Base-by-base conservation (phyloP, 306 rosid genomes). In the Clitoria ternatea region DNA sequence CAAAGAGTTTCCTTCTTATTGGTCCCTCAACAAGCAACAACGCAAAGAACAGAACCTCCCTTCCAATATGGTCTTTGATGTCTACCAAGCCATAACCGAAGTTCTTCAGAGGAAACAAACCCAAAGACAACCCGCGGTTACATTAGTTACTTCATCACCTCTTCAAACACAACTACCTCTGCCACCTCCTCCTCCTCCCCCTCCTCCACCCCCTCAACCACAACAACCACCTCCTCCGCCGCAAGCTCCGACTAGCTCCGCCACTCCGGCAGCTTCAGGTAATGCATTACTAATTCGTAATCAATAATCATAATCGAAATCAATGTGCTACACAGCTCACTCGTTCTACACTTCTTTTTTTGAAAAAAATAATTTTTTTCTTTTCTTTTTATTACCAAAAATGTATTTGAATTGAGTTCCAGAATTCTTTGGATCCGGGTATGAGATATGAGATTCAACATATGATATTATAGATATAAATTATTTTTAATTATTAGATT, bases 11-110 rank as follows among this genome's bases (percentile, higher is more conserved):
- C 80, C 84, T 49, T 82, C 90, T 57, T 85, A 85, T 78, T 87
- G 90, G 92, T 55, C 61, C 24, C 45, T 87, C 17, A 80, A 73
- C 45, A 87, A 83, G 24, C 92, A 87, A 35, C 85, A 83, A 20
- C 60, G 88, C 1, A 85, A 87, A 66, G 85, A 82, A 30, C 64
- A 68, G 0, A 87, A 83, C 5, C 81, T 88, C 1, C 92, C 90
- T 50, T 85, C 92, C 2, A 88, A 88, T 22, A 81, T 88, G 92
- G 14, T 73, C 2, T 43, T 70, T 1, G 86, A 88, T 1, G 78
- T 88, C 10, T 83, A 72, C 33, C 86, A 88, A 55, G 86, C 90
- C 10, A 72, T 88, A 3, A 70, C 53, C 48, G 82, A 88, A 13
- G 90, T 88, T 7, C 82, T 85, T 14, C 90, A 81, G 22, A 70